Evolutionary conservation across 805 yeast genomes (phyloP).

Genomic region (Henningerozyma blattae): DNA sequence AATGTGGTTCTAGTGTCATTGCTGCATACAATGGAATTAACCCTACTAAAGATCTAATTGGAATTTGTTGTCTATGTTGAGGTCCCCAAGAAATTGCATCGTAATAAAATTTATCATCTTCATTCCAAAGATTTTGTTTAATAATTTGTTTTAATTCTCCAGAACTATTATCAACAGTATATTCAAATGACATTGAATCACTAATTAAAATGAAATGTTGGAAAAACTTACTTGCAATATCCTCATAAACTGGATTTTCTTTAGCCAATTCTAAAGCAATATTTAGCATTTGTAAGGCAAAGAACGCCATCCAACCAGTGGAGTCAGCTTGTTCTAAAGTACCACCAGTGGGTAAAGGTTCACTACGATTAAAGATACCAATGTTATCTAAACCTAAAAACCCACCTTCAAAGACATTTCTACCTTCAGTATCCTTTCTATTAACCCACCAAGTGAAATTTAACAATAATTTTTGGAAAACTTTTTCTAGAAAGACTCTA

Average conservation of each 20-base stretch:
- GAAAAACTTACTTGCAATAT: slow-evolving; percentile 86
- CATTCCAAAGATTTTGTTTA: slow-evolving; percentile 76
- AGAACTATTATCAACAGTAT: slow-evolving; percentile 19
- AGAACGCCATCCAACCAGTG: slow-evolving; percentile 97
- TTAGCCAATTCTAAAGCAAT: slow-evolving; percentile 86
- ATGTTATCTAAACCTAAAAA: slow-evolving; percentile 87
- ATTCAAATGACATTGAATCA: slow-evolving; percentile 76
- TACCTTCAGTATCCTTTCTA: slow-evolving; percentile 75
- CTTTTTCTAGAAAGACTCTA: slow-evolving; percentile 74
- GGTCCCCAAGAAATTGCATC: slow-evolving; percentile 82
- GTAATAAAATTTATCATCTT: slow-evolving; percentile 75
- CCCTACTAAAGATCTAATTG: slow-evolving; percentile 83
- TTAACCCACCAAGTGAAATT: slow-evolving; percentile 98
- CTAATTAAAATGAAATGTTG: slow-evolving; percentile 87
- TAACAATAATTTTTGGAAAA: slow-evolving; percentile 77
- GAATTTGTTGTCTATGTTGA: slow-evolving; percentile 54
- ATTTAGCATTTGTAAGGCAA: slow-evolving; percentile 79
- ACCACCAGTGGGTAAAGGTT: slow-evolving; percentile 89
- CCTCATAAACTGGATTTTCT: slow-evolving; percentile 76
- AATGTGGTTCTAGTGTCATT: slow-evolving; percentile 75
- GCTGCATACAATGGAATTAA: slow-evolving; percentile 85
- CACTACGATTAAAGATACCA: slow-evolving; percentile 86
- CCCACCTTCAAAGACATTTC: slow-evolving; percentile 89
- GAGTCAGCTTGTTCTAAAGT: slow-evolving; percentile 86
- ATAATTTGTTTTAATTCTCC: slow-evolving; percentile 31